Base-by-base conservation (phyloP, 164 flowering plant species). In the Taxillus chinensis region DNA sequence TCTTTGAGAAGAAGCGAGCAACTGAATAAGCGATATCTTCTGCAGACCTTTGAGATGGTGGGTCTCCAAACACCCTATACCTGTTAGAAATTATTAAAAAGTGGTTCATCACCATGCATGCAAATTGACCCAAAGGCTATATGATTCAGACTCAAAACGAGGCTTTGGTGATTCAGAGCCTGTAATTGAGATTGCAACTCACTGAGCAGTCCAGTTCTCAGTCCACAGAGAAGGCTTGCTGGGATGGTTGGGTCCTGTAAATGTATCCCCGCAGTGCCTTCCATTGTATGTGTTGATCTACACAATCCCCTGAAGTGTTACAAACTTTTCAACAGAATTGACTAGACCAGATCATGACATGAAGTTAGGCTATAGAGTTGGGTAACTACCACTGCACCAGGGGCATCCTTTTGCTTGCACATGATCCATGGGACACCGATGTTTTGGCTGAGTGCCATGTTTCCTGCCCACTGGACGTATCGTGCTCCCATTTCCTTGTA, bases 181-280 rank as follows among this genome's bases (percentile, higher is more conserved):
- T 38, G 51, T n/a, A 7, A n/a, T 8, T 7, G 52, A 45, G 46
- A 27, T 0, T 14, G 11, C 39, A 56, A 67, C 96, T 77, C 62
- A 89, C 97, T 85, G 96, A 64, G 92, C 91, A 57, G 97, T 93
- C 97, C 97, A 93, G 69, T 90, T 93, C 75, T 93, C 98, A 16
- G 97, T 86, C 97, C 97, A 90, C 2, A 93, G 53, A 39, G 76
- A 40, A 39, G 98, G 98, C 71, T 95, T 95, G 73, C 76, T 27
- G 12, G 90, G 88, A 15, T 45, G 73, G 59, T 95, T 91, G 27
- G 97, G 97, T 4, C 99, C 99, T 12, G 69, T 69, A 65, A 86
- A 91, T 2, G 96, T 89, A 63, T 95, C 96, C 48, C 88, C 99
- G 65, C 99, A 95, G 61, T 87, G 81, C 72, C 98, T 83, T 57